Evolutionary conservation across 1,139 yeast genomes (phyloP).

Genomic region (Magnusiomyces paraingens): DNA sequence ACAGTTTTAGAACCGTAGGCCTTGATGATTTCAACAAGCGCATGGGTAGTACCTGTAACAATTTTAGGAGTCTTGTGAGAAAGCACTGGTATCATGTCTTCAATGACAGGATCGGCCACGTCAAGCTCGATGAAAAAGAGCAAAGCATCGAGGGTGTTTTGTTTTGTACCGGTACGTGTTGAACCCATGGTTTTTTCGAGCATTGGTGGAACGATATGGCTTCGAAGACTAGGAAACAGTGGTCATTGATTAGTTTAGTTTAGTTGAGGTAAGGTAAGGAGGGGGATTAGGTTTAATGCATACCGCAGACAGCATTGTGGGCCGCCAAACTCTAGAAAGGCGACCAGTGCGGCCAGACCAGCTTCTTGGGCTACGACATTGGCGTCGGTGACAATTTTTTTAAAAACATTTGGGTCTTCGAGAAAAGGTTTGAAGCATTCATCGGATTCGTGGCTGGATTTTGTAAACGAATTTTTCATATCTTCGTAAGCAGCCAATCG

Average conservation of each 20-base stretch:
- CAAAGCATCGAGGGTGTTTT: conserved; percentile 56
- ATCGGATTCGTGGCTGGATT: conserved; percentile 50
- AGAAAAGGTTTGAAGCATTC: conserved; percentile 47
- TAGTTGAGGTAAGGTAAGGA: neutral
- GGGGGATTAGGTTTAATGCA: neutral
- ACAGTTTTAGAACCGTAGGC: conserved; percentile 69
- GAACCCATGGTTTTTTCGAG: conserved; percentile 80
- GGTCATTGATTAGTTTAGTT: neutral
- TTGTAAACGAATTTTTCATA: conserved; percentile 46
- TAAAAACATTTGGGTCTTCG: conserved; percentile 45
- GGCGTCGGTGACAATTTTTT: conserved; percentile 59
- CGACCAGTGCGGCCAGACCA: conserved; percentile 53
- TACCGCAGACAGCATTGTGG: conserved; percentile 32
- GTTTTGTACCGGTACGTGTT: conserved; percentile 68
- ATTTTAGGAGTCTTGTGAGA: conserved; percentile 69
- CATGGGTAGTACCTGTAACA: conserved; percentile 59
- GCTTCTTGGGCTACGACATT: conserved; percentile 92
- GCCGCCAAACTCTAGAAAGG: conserved; percentile 59
- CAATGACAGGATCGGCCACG: conserved; percentile 59
- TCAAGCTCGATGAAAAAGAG: conserved; percentile 60
- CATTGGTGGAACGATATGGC: conserved; percentile 49
- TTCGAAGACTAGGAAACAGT: conserved; percentile 27
- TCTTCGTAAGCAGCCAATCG: conserved; percentile 77
- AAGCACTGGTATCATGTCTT: conserved; percentile 57
- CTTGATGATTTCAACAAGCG: conserved; percentile 50